Evolutionary conservation across 2,329 filamentous ascomycete species (phyloP).

Genomic region (Colletotrichum sp.): DNA sequence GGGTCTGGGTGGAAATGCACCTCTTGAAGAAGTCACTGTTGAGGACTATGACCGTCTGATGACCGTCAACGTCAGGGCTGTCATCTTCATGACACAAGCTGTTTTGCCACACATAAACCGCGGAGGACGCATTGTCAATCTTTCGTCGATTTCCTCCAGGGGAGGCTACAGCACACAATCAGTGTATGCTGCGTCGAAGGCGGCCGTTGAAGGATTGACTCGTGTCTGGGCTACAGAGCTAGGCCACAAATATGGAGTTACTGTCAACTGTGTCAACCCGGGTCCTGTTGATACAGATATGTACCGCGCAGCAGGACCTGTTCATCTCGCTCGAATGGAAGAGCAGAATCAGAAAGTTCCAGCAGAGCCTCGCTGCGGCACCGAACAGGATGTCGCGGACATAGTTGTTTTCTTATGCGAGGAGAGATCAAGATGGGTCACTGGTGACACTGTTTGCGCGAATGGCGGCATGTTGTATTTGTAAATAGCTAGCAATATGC

Average conservation of each 20-base stretch:
- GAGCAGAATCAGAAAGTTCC: constrained; percentile 6
- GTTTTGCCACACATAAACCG: constrained; percentile 30
- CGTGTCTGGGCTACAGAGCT: constrained; percentile 36
- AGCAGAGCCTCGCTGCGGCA: constrained; percentile 4
- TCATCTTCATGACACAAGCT: constrained; percentile 35
- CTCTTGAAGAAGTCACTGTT: not conserved
- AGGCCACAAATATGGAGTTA: constrained; percentile 30
- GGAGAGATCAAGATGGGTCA: constrained; percentile 10
- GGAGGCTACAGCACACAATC: constrained; percentile 31
- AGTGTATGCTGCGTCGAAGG: constrained; percentile 38
- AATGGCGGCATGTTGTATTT: constrained; percentile 12
- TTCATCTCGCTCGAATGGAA: constrained; percentile 2
- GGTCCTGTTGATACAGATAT: constrained; percentile 29
- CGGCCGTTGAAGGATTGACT: constrained; percentile 31
- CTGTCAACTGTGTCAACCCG: constrained; percentile 36
- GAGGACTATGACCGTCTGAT: constrained; percentile 7
- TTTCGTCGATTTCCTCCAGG: constrained; percentile 36
- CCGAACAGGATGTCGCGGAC: constrained; percentile 1
- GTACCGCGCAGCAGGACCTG: constrained; percentile 7
- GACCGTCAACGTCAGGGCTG: constrained; percentile 4
- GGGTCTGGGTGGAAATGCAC: not conserved
- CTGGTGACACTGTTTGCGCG: constrained; percentile 5
- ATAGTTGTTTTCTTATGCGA: constrained; percentile 9
- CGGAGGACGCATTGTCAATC: constrained; percentile 36
- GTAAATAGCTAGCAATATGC: not conserved